A percentile compares a stretch with the other conserved stretches of the same genome.
phyloP scores from a whole-genome alignment of 306 rosid genomes.

The Sindora glabra region DNA sequence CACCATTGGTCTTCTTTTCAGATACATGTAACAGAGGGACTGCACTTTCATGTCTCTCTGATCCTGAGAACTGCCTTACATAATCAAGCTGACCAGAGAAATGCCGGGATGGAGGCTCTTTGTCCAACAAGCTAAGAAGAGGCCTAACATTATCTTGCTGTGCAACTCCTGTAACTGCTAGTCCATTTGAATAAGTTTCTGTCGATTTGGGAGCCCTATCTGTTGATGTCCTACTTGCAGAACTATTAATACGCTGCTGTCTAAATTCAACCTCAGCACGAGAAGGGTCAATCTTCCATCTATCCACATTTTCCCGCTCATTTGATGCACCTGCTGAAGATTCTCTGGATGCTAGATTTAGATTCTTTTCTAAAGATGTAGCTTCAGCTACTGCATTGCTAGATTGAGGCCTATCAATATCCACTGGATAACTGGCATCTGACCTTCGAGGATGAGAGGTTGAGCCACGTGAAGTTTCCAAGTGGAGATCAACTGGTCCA shows the following conservation, averaged over 20 bases:
- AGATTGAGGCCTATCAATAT: slow-evolving; percentile 61
- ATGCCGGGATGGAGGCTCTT: slow-evolving; percentile 93
- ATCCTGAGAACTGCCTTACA: slow-evolving; percentile 78
- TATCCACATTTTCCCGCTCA: slow-evolving; percentile 57
- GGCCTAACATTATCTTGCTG: slow-evolving; percentile 94
- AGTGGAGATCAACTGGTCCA: slow-evolving; percentile 58
- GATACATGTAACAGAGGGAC: slow-evolving; percentile 88
- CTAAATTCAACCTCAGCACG: slow-evolving; percentile 54
- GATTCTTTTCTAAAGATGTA: slow-evolving; percentile 41
- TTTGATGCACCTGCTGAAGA: slow-evolving; percentile 33
- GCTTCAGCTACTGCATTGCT: slow-evolving; percentile 50
- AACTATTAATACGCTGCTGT: slow-evolving; percentile 51
- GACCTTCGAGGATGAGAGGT: slow-evolving; percentile 71
- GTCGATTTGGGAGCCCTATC: slow-evolving; percentile 61
- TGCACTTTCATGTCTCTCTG: slow-evolving; percentile 95
- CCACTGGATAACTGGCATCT: slow-evolving; percentile 56
- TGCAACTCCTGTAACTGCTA: slow-evolving; percentile 34
- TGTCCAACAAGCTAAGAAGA: slow-evolving; percentile 94
- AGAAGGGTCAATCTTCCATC: slow-evolving; percentile 65
- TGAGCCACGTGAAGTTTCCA: slow-evolving; percentile 74
- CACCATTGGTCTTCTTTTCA: slow-evolving; percentile 87
- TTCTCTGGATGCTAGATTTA: slow-evolving; percentile 45
- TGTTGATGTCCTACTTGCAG: slow-evolving; percentile 58
- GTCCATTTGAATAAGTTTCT: slow-evolving; percentile 66
- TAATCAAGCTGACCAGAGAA: slow-evolving; percentile 95